phyloP scores from a whole-genome alignment of 306 rosid species.

The Vachellia collinsii region DNA sequence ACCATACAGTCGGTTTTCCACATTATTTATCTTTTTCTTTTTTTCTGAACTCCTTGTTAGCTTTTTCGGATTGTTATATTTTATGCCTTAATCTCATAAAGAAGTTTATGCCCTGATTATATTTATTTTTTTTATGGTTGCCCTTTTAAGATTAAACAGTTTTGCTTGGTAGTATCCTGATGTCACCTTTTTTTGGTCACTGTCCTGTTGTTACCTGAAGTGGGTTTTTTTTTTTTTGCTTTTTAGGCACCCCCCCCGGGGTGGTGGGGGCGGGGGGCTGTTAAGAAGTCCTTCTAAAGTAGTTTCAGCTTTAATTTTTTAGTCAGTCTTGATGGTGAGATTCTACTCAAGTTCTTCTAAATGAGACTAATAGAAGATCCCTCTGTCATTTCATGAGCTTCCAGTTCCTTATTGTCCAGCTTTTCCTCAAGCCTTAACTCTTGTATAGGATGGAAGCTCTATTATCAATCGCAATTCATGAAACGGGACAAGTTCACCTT shows the following conservation, averaged over 20 bases:
- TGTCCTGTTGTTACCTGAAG: background rate
- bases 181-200: too few relatives aligned
- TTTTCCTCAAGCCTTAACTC: too few relatives aligned
- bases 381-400: background rate
- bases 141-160: background rate
- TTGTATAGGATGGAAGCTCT: background rate
- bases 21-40: background rate
- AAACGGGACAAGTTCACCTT: too few relatives aligned
- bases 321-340: background rate
- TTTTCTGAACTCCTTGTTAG: constrained; percentile 6
- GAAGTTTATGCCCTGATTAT: background rate
- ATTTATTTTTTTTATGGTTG: constrained; percentile 15
- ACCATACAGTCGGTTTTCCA: background rate
- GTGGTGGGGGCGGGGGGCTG: background rate
- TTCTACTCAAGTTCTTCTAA: background rate
- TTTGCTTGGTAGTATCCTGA: background rate
- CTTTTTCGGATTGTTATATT: background rate
- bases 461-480: background rate
- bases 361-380: background rate
- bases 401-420: background rate
- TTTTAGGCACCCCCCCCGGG: too few relatives aligned
- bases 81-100: background rate
- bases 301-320: background rate
- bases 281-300: background rate
- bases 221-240: background rate